A percentile compares a stretch with the other conserved stretches of the same genome.
phyloP scores from a whole-genome alignment of 2,329 filamentous ascomycete species.

The Pyrenophora seminiperda region DNA sequence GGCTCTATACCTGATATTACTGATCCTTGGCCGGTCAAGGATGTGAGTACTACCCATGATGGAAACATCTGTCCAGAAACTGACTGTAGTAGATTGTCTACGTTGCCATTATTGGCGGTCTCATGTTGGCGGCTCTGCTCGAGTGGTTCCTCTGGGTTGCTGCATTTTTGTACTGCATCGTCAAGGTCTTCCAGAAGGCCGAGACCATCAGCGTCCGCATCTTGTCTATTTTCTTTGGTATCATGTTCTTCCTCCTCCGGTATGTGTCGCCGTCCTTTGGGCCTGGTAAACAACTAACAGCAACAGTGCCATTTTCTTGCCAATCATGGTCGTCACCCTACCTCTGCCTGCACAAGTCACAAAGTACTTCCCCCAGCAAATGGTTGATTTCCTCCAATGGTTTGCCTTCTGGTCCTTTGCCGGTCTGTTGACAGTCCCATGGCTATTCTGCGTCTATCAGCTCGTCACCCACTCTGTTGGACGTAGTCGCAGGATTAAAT shows the following conservation, averaged over 20 bases:
- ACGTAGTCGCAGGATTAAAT: slow-evolving; percentile 78
- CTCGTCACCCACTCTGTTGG: slow-evolving; percentile 87
- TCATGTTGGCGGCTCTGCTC: slow-evolving; percentile 83
- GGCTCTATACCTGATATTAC: slow-evolving; percentile 40
- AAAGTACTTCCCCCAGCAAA: slow-evolving; percentile 69
- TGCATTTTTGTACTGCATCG: slow-evolving; percentile 90
- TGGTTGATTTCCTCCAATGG: slow-evolving; percentile 82
- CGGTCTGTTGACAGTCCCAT: slow-evolving; percentile 81
- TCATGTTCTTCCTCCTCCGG: slow-evolving; percentile 77
- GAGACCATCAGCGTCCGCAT: slow-evolving; percentile 83
- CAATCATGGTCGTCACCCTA: slow-evolving; percentile 91
- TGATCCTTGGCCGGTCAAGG: slow-evolving; percentile 48
- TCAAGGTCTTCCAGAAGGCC: slow-evolving; percentile 87
- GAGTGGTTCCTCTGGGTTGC: slow-evolving; percentile 96
- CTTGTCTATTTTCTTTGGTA: slow-evolving; percentile 75
- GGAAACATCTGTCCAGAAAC: not conserved
- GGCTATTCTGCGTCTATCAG: slow-evolving; percentile 91
- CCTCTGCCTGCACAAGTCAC: slow-evolving; percentile 77
- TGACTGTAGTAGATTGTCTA: slow-evolving; percentile 73
- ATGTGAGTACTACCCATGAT: slow-evolving; percentile 41
- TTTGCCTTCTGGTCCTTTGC: slow-evolving; percentile 96
- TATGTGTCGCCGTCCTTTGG: slow-evolving; percentile 48
- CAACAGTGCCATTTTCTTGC: slow-evolving; percentile 78
- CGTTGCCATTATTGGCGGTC: slow-evolving; percentile 75
- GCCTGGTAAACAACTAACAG: slow-evolving; percentile 22